Evolutionary conservation across 148 eudicot genomes (phyloP).

Genomic region (Rhododendron kiyosumense): DNA sequence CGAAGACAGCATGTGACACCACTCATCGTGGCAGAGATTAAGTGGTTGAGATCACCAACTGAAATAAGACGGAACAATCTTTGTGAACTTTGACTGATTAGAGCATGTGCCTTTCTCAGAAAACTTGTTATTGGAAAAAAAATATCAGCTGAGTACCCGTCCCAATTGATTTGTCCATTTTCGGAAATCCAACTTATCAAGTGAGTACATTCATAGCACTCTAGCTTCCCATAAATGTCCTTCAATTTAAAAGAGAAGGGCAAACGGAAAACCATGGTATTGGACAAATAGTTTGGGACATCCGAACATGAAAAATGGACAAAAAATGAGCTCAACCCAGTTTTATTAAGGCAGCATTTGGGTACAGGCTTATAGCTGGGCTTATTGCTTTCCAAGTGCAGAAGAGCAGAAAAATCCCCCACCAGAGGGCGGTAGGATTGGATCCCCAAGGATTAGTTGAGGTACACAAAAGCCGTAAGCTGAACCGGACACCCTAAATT

Average conservation of each 20-base stretch:
- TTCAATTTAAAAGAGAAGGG: not conserved
- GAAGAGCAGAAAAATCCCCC: not conserved
- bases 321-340: not conserved
- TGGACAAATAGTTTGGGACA: not conserved
- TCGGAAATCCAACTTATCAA: not conserved
- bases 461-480: no score
- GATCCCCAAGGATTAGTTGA: no score
- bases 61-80: not conserved
- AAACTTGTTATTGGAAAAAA: not conserved
- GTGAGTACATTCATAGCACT: not conserved
- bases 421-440: no score
- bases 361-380: no score
- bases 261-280: not conserved
- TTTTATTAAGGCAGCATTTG: no score
- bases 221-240: not conserved
- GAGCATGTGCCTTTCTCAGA: not conserved
- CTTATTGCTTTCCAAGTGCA: not conserved
- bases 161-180: not conserved
- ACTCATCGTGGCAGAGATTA: conserved; percentile 47
- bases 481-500: no score
- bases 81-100: not conserved
- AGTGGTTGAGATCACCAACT: conserved; percentile 50
- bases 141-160: not conserved
- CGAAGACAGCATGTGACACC: conserved; percentile 46
- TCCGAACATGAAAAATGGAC: not conserved